Evolutionary conservation across 345 rosid genomes (phyloP).

Genomic region (Laguncularia racemosa): DNA sequence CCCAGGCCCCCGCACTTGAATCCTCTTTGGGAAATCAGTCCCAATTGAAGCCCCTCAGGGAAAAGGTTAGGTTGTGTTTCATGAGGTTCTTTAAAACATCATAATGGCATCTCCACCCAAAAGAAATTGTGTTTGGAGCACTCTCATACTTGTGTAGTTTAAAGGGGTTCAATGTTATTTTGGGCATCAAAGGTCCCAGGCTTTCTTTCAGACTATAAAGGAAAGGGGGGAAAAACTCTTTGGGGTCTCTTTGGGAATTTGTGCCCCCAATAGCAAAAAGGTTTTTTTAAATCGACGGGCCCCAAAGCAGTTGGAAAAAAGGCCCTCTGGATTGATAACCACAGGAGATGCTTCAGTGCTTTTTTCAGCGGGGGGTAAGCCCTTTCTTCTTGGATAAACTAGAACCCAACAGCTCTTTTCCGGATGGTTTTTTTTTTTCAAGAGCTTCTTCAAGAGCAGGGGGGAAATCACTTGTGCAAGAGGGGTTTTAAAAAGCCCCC

Average conservation of each 20-base stretch:
- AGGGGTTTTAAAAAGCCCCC: slow-evolving; percentile 92
- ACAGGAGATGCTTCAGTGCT: slow-evolving; percentile 85
- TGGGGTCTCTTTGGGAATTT: slow-evolving; percentile 92
- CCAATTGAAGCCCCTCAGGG: slow-evolving; percentile 69
- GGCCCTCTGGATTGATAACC: slow-evolving; percentile 93
- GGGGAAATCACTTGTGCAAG: slow-evolving; percentile 90
- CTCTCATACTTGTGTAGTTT: slow-evolving; percentile 68
- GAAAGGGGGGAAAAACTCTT: slow-evolving; percentile 95
- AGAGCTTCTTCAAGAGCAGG: slow-evolving; percentile 87
- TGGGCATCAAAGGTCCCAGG: slow-evolving; percentile 62
- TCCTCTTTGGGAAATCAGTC: slow-evolving; percentile 49
- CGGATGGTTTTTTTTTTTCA: slow-evolving; percentile 75
- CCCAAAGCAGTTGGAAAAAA: slow-evolving; percentile 91
- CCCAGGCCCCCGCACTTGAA: slow-evolving; percentile 81
- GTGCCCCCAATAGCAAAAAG: slow-evolving; percentile 97
- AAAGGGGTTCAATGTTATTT: slow-evolving; percentile 76
- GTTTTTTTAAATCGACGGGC: slow-evolving; percentile 84
- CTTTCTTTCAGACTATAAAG: slow-evolving; percentile 73
- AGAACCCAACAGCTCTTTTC: slow-evolving; percentile 69
- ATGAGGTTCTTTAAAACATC: slow-evolving; percentile 67
- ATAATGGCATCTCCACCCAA: slow-evolving; percentile 68
- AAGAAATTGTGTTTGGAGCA: slow-evolving; percentile 77
- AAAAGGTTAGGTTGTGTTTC: slow-evolving; percentile 72
- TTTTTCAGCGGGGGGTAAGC: slow-evolving; percentile 91
- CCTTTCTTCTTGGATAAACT: slow-evolving; percentile 41